phyloP scores from a whole-genome alignment of 2,329 filamentous ascomycete genomes.

The Tolypocladium pustulatum region DNA sequence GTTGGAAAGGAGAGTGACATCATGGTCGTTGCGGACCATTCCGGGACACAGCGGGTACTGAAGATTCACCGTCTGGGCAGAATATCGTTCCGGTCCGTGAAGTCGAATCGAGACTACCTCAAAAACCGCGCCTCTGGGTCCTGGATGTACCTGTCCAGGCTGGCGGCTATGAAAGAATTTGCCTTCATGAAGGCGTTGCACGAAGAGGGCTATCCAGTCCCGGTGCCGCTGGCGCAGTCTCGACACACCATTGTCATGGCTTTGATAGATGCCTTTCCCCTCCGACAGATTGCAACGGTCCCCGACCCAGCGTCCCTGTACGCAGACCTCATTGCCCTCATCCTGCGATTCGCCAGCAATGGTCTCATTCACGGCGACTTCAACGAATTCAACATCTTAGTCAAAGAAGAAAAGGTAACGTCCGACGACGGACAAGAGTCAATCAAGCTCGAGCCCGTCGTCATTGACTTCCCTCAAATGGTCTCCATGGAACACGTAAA shows the following conservation, averaged over 20 bases:
- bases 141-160: constrained; percentile 96
- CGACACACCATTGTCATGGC: constrained; percentile 96
- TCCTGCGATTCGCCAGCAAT: constrained; percentile 71
- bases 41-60: constrained; percentile 68
- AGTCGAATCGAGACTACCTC: constrained; percentile 91
- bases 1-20: constrained; percentile 98
- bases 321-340: constrained; percentile 78
- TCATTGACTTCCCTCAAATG: constrained; percentile 99
- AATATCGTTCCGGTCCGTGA: constrained; percentile 94
- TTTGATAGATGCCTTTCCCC: constrained; percentile 81
- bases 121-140: constrained; percentile 68
- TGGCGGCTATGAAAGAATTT: constrained; percentile 89
- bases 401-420: constrained; percentile 57
- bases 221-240: constrained; percentile 77
- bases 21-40: constrained; percentile 76
- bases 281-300: constrained; percentile 78
- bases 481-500: constrained; percentile 89
- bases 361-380: constrained; percentile 96
- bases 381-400: constrained; percentile 97
- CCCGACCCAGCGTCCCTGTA: constrained; percentile 81
- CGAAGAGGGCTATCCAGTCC: constrained; percentile 80
- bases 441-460: constrained; percentile 57
- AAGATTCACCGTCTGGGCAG: constrained; percentile 95
- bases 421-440: constrained; percentile 29
- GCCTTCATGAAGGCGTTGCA: constrained; percentile 84